Evolutionary conservation across 495 filamentous ascomycete species (phyloP).

Genomic region (Aspergillus baeticus): DNA sequence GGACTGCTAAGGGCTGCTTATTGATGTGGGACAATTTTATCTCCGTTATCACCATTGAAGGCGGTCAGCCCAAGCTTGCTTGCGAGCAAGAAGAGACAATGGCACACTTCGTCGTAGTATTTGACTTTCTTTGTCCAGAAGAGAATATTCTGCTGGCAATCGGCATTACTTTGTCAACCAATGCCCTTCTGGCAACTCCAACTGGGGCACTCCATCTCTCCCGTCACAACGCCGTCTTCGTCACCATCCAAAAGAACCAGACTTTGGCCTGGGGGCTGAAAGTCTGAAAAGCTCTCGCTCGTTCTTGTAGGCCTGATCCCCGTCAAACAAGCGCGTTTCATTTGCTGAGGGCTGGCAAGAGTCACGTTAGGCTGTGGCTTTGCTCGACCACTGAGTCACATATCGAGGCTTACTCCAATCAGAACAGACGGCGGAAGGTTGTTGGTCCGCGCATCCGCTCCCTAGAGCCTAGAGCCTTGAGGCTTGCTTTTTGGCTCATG

Average conservation of each 20-base stretch:
- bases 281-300: not conserved
- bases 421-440: not conserved
- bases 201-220: not conserved
- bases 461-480: too few species aligned
- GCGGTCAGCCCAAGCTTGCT: not conserved
- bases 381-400: constrained; percentile 9
- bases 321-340: not conserved
- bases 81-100: too few species aligned
- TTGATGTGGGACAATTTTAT: constrained; percentile 8
- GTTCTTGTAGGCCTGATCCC: not conserved
- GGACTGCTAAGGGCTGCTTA: not conserved
- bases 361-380: constrained; percentile 12
- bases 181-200: not conserved
- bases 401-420: constrained; percentile 4
- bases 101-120: too few species aligned
- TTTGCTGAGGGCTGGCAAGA: constrained; percentile 7
- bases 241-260: constrained; percentile 2
- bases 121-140: not conserved
- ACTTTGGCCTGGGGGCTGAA: constrained; percentile 5
- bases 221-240: not conserved
- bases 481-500: too few species aligned
- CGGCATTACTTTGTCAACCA: not conserved
- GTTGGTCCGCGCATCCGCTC: not conserved
- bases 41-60: constrained; percentile 18
- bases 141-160: too few species aligned